Evolutionary conservation across 257 asterid genomes (phyloP).

Genomic region (Solanum dulcamara): DNA sequence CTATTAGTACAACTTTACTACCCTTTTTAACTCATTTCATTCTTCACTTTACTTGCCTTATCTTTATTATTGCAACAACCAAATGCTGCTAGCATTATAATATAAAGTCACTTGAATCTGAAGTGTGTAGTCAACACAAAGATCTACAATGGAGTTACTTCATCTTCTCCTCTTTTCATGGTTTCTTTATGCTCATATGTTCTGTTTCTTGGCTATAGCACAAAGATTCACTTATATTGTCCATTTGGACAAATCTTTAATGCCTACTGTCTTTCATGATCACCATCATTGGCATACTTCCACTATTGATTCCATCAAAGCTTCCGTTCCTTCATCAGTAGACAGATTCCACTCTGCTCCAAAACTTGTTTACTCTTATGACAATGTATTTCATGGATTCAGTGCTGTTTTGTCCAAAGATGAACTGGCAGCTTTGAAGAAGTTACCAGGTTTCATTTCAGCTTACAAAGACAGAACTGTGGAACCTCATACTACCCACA

Average conservation of each 20-base stretch:
- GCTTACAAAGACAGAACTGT: constrained; percentile 3
- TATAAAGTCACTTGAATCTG: not conserved
- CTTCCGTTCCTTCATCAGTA: not conserved
- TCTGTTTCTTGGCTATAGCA: not conserved
- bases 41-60: not conserved
- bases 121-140: not conserved
- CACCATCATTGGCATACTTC: constrained; percentile 14
- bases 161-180: not conserved
- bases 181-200: not conserved
- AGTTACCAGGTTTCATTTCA: constrained; percentile 6
- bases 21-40: not conserved
- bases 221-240: constrained; percentile 12
- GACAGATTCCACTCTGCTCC: not conserved
- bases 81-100: not conserved
- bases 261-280: constrained; percentile 8
- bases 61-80: not conserved
- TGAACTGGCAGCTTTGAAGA: not conserved
- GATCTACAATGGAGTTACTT: not conserved
- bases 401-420: constrained; percentile 4
- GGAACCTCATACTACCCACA: constrained; percentile 8
- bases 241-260: constrained; percentile 8
- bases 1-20: not conserved
- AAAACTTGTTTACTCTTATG: not conserved
- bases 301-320: not conserved
- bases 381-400: constrained; percentile 10